Percentiles rank a stretch among this genome's conserved stretches.
These are phyloP conservation scores for Penicillium hordei DNA, from an alignment of 2,329 filamentous ascomycete species.

Conservation along the genomic window DNA sequence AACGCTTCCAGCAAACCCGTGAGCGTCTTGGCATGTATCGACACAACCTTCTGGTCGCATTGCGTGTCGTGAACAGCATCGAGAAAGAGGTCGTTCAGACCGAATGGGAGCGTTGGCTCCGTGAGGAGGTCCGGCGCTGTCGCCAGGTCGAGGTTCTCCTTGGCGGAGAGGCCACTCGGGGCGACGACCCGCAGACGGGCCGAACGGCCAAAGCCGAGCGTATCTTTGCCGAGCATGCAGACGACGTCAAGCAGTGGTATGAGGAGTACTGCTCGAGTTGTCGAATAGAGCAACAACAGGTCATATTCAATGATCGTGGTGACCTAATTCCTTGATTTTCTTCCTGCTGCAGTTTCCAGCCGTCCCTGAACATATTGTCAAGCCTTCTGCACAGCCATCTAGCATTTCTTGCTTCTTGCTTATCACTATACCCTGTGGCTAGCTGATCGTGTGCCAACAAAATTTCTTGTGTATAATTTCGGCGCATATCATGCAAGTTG, in stretches of 20 bases:
- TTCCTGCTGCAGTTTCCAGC: not conserved
- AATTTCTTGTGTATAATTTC: slow-evolving; percentile 15
- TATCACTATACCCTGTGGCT: slow-evolving; percentile 35
- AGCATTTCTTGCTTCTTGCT: slow-evolving; percentile 12
- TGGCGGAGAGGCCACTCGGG: slow-evolving; percentile 22
- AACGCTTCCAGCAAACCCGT: slow-evolving; percentile 72
- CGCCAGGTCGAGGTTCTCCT: slow-evolving; percentile 58
- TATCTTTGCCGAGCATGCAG: slow-evolving; percentile 37
- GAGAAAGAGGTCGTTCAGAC: slow-evolving; percentile 81
- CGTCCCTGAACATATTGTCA: slow-evolving; percentile 1
- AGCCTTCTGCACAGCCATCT: slow-evolving; percentile 9
- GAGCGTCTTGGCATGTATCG: slow-evolving; percentile 80
- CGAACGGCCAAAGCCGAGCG: slow-evolving; percentile 26
- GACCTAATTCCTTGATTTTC: slow-evolving; percentile 23
- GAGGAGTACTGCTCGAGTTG: slow-evolving; percentile 65
- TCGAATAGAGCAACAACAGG: slow-evolving; percentile 43
- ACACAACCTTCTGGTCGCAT: slow-evolving; percentile 85
- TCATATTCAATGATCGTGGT: slow-evolving; percentile 22
- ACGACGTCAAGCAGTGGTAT: slow-evolving; percentile 57
- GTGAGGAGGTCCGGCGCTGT: slow-evolving; percentile 75
- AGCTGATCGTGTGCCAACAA: slow-evolving; percentile 2
- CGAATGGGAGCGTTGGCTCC: slow-evolving; percentile 92
- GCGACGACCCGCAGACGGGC: slow-evolving; percentile 26
- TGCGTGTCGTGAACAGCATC: slow-evolving; percentile 84
- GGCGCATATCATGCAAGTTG: slow-evolving; percentile 7